Evolutionary conservation across 2,329 filamentous ascomycete genomes (phyloP).

Genomic region (Proliferodiscus dingleyae): DNA sequence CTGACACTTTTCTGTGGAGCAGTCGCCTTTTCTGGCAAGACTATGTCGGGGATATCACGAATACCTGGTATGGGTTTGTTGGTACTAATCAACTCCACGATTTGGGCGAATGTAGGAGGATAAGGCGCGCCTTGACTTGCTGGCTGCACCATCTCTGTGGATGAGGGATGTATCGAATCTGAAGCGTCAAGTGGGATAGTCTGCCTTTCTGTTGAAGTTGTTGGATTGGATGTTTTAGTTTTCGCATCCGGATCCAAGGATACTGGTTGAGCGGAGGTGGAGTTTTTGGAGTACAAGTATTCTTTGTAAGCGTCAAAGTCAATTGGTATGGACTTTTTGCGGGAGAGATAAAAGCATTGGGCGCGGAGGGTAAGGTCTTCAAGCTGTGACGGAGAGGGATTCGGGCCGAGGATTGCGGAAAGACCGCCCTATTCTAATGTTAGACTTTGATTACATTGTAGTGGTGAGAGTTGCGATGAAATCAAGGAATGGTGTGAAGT

Average conservation of each 20-base stretch:
- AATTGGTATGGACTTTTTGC: constrained; percentile 44
- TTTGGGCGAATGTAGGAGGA: constrained; percentile 77
- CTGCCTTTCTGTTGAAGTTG: neutral
- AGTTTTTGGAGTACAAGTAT: constrained; percentile 41
- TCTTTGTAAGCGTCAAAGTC: constrained; percentile 64
- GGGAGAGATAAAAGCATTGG: constrained; percentile 64
- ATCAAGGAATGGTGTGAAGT: too few relatives aligned
- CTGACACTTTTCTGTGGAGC: constrained; percentile 35
- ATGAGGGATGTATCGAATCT: neutral
- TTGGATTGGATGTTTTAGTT: constrained; percentile 3
- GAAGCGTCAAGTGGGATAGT: constrained; percentile 1
- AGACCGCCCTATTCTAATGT: constrained; percentile 47
- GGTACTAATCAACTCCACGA: constrained; percentile 77
- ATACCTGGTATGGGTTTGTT: constrained; percentile 84
- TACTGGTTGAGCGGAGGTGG: constrained; percentile 9
- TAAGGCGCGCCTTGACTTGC: constrained; percentile 57
- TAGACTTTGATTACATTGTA: too few relatives aligned
- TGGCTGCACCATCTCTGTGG: neutral
- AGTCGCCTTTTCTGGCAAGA: constrained; percentile 64
- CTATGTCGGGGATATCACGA: constrained; percentile 75
- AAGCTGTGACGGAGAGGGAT: constrained; percentile 48
- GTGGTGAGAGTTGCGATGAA: too few relatives aligned
- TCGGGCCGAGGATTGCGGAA: constrained; percentile 56
- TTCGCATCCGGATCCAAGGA: neutral
- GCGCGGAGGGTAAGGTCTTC: constrained; percentile 59